phyloP scores from a whole-genome alignment of 805 yeast species.

The Cyberlindnera euphorbiiphila region DNA sequence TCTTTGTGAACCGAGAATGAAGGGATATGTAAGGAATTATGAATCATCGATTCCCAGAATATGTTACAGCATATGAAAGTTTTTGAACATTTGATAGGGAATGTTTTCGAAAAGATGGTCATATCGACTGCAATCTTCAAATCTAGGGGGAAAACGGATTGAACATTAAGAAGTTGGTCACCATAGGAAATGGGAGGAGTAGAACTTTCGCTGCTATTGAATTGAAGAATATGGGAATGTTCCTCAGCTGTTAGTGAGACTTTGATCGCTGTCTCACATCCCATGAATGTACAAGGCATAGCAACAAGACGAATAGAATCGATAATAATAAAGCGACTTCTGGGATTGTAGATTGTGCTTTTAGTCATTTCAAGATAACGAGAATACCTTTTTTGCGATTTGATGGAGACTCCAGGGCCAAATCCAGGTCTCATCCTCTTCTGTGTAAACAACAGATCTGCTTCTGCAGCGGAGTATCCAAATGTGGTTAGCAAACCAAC shows the following conservation, averaged over 20 bases:
- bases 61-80: constrained; percentile 43
- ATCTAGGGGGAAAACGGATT: constrained; percentile 6
- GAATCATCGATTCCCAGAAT: constrained; percentile 35
- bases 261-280: too few species aligned
- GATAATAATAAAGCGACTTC: background rate
- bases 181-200: too few species aligned
- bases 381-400: constrained; percentile 65
- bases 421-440: constrained; percentile 53
- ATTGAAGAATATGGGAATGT: too few species aligned
- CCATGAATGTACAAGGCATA: too few species aligned
- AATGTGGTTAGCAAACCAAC: constrained; percentile 65
- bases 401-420: constrained; percentile 67
- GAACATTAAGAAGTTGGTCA: too few species aligned
- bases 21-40: too few species aligned
- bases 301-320: constrained; percentile 1
- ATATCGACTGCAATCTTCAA: constrained; percentile 4
- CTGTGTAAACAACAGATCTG: constrained; percentile 48
- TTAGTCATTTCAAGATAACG: constrained; percentile 38
- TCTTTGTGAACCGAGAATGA: too few species aligned
- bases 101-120: background rate
- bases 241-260: too few species aligned
- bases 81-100: constrained; percentile 8
- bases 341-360: background rate
- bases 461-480: constrained; percentile 38
- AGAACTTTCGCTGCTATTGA: too few species aligned